A percentile compares a stretch with the other conserved stretches of the same genome.
Conservation (phyloP, 164 flowering plant genomes). For the Cinnamomum micranthum region DNA sequence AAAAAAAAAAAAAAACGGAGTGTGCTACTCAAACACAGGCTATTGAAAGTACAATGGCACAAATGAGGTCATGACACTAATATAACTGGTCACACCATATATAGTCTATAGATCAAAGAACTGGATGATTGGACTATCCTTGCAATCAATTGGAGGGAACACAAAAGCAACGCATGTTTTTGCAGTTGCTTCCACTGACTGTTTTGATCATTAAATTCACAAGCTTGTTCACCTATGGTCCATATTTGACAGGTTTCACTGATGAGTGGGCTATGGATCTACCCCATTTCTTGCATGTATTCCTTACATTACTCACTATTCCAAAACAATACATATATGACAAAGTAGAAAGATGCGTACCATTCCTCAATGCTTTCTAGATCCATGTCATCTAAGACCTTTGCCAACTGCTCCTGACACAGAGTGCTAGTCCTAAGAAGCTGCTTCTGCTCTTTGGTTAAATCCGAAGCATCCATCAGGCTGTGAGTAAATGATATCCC, state of each 20-base stretch:
- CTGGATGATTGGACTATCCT: not conserved
- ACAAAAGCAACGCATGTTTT: not conserved
- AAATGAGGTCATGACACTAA: too few relatives aligned
- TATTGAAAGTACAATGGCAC: too few relatives aligned
- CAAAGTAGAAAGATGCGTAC: conserved; percentile 31
- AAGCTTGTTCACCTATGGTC: not conserved
- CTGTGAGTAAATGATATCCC: conserved; percentile 48
- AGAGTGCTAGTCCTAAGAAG: conserved; percentile 38
- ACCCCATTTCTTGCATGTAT: not conserved
- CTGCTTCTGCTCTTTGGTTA: conserved; percentile 49
- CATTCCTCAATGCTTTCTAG: conserved; percentile 64
- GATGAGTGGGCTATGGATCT: not conserved
- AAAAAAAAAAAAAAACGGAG: too few relatives aligned
- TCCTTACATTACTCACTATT: not conserved
- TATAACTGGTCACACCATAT: not conserved
- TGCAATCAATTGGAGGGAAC: not conserved
- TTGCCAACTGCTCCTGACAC: conserved; percentile 59
- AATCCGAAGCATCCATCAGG: conserved; percentile 47
- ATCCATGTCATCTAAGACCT: conserved; percentile 54
- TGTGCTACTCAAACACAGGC: too few relatives aligned
- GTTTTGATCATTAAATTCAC: not conserved
- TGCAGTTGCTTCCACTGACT: not conserved
- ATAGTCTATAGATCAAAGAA: not conserved
- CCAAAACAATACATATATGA: not conserved
- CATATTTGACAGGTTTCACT: not conserved